phyloP scores from a whole-genome alignment of 1,284 basidiomycete genomes.

The Cryptococcus hybrid region DNA sequence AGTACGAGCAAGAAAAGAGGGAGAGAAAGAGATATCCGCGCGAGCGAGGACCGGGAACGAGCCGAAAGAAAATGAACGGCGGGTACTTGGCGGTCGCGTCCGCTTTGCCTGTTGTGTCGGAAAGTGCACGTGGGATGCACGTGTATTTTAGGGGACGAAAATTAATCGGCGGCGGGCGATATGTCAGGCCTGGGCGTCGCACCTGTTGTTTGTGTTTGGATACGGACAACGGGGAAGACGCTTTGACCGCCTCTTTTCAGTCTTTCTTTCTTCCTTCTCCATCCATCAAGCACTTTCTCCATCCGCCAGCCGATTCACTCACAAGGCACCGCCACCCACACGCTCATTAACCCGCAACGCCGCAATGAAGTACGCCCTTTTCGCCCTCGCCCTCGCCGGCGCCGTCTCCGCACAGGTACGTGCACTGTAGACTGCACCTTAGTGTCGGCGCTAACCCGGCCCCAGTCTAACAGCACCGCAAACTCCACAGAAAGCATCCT shows the following conservation, averaged over 20 bases:
- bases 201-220: neutral
- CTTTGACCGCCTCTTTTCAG: neutral
- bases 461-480: constrained; percentile 2
- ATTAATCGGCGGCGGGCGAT: neutral
- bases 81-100: neutral
- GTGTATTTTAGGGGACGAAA: neutral
- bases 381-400: constrained; percentile 10
- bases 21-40: neutral
- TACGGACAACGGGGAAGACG: too few species aligned
- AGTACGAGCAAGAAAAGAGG: neutral
- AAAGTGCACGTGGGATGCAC: neutral
- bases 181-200: neutral
- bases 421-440: neutral
- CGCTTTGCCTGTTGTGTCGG: neutral
- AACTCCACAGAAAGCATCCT: constrained; percentile 27
- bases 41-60: too few species aligned
- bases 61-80: too few species aligned
- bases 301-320: too few species aligned
- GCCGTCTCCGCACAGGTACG: constrained; percentile 8
- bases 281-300: neutral
- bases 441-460: neutral
- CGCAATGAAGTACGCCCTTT: constrained; percentile 12
- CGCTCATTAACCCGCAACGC: neutral
- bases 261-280: neutral
- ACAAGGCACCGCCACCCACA: neutral